Evolutionary conservation across 768 basidiomycete genomes (phyloP).

Genomic region (Lactarius tabidus): DNA sequence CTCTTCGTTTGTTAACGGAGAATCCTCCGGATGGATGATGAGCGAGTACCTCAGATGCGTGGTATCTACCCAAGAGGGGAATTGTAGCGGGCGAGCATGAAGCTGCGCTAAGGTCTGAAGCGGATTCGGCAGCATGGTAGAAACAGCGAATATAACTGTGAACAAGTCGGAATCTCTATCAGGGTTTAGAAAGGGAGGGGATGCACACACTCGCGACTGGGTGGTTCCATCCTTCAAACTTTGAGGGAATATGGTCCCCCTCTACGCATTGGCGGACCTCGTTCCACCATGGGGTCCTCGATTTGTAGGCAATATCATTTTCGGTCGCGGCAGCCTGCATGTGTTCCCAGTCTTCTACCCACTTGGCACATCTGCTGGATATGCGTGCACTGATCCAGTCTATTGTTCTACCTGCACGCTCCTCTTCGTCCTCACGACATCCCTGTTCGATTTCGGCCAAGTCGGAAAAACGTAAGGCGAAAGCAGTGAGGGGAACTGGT

Average conservation of each 20-base stretch:
- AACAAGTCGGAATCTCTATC: neutral
- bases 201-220: constrained; percentile 64
- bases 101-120: constrained; percentile 73
- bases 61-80: constrained; percentile 80
- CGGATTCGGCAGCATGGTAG: constrained; percentile 78
- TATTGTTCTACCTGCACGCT: constrained; percentile 72
- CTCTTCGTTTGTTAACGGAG: constrained; percentile 75
- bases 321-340: constrained; percentile 33
- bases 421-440: constrained; percentile 73
- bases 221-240: constrained; percentile 81
- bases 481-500: constrained; percentile 67
- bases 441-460: constrained; percentile 66
- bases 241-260: constrained; percentile 70
- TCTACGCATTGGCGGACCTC: constrained; percentile 74
- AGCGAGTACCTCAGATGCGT: constrained; percentile 68
- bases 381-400: constrained; percentile 85
- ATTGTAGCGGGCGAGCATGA: constrained; percentile 59
- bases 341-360: constrained; percentile 65
- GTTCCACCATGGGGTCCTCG: constrained; percentile 82
- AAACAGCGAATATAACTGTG: constrained; percentile 75
- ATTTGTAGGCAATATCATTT: constrained; percentile 27
- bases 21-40: constrained; percentile 69
- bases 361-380: constrained; percentile 53
- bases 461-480: constrained; percentile 76
- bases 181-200: constrained; percentile 7